Percentiles rank a stretch among this genome's conserved stretches.
Evolutionary conservation across 1,284 basidiomycete genomes (phyloP).

Genomic region (Golubevia pallescens): DNA sequence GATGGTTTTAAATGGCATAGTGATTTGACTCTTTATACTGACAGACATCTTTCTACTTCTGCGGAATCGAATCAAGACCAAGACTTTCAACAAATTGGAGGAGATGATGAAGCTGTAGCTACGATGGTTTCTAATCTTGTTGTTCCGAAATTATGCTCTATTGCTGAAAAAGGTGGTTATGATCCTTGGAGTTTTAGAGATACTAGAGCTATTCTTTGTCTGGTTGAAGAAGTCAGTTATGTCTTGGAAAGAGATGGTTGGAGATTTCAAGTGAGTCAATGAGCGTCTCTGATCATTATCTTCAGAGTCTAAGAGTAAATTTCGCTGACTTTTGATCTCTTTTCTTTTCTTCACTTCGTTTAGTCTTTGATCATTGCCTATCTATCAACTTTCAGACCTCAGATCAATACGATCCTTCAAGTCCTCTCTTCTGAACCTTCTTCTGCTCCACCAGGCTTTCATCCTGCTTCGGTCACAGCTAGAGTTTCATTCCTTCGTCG

Average conservation of each 20-base stretch:
- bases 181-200: conserved; percentile 28
- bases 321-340: too few species aligned
- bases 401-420: too few species aligned
- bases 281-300: too few species aligned
- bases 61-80: not conserved
- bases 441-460: too few species aligned
- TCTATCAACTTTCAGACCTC: too few species aligned
- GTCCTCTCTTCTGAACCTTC: too few species aligned
- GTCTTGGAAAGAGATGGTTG: conserved; percentile 19
- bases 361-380: too few species aligned
- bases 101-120: conserved; percentile 41
- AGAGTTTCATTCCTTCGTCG: too few species aligned
- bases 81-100: conserved; percentile 14
- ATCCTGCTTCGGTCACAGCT: too few species aligned
- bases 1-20: conserved; percentile 15
- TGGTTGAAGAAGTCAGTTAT: conserved; percentile 25
- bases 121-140: conserved; percentile 33
- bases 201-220: conserved; percentile 17
- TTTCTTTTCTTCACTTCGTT: too few species aligned
- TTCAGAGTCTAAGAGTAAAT: too few species aligned
- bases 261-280: conserved; percentile 12
- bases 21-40: conserved; percentile 6
- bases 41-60: not conserved
- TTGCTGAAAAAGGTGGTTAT: conserved; percentile 26
- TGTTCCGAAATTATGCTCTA: conserved; percentile 18